Percentiles rank a stretch among this genome's conserved stretches.
Evolutionary conservation across 2,329 filamentous ascomycete genomes (phyloP).

Genomic region (Exophiala oligosperma): DNA sequence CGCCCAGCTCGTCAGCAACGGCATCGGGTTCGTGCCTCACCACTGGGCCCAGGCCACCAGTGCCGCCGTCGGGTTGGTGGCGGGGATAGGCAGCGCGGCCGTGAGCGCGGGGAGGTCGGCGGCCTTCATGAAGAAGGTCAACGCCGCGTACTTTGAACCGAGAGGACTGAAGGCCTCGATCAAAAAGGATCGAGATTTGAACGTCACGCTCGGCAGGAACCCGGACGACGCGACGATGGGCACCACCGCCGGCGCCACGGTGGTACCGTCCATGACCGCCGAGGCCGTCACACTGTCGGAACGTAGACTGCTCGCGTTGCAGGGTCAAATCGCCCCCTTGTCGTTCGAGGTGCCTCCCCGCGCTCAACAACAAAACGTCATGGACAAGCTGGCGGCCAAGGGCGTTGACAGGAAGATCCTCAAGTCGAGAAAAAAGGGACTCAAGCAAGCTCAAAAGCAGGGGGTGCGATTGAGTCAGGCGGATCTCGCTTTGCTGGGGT

Average conservation of each 20-base stretch:
- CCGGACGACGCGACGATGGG: neutral
- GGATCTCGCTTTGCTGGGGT: neutral
- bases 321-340: neutral
- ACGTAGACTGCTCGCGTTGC: constrained; percentile 1
- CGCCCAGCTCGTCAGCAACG: constrained; percentile 6
- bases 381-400: constrained; percentile 4
- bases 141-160: constrained; percentile 5
- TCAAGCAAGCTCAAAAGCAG: neutral
- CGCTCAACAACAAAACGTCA: neutral
- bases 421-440: neutral
- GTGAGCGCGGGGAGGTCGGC: neutral
- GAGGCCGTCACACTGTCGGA: neutral
- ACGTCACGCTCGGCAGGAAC: neutral
- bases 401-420: neutral
- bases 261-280: too few relatives aligned
- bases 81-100: constrained; percentile 1
- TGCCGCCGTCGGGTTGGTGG: constrained; percentile 3
- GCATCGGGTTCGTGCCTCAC: constrained; percentile 16
- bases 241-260: too few relatives aligned
- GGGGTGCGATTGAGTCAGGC: neutral
- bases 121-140: constrained; percentile 4
- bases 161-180: constrained; percentile 7
- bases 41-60: constrained; percentile 14
- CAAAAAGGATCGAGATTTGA: neutral
- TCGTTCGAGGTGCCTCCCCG: constrained; percentile 1